These are phyloP conservation scores for Rhodofomes roseus DNA, from an alignment of 1,284 basidiomycete species.

Conservation along the genomic window DNA sequence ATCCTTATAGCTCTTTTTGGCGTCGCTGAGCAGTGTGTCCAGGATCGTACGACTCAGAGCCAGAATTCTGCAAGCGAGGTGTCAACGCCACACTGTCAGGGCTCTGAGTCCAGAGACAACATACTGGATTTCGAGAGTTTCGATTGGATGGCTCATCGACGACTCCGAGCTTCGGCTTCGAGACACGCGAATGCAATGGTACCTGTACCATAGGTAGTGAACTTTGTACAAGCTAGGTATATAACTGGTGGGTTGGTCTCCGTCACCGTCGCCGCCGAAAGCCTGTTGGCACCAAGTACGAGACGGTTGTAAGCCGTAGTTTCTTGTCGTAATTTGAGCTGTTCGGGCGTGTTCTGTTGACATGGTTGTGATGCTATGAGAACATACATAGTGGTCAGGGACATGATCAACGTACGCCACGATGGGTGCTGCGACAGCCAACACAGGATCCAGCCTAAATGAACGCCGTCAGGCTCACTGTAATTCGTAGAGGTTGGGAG, in stretches of 20 bases:
- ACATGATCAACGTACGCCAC: not conserved
- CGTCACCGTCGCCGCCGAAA: too few relatives aligned
- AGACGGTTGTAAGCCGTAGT: not conserved
- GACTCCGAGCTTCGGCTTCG: not conserved
- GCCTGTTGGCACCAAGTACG: not conserved
- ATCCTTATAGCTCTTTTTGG: not conserved
- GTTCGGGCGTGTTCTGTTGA: not conserved
- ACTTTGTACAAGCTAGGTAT: not conserved
- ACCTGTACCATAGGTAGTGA: not conserved
- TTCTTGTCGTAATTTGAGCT: not conserved
- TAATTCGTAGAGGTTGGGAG: not conserved
- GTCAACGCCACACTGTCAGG: too few relatives aligned
- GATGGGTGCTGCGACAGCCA: conserved; percentile 17
- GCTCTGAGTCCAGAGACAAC: not conserved
- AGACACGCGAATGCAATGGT: not conserved
- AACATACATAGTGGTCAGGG: too few relatives aligned
- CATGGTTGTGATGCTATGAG: too few relatives aligned
- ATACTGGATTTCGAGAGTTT: not conserved
- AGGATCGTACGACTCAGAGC: not conserved
- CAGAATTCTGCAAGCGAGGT: not conserved
- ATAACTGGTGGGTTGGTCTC: not conserved
- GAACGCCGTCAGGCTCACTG: conserved; percentile 23
- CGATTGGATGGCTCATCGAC: not conserved
- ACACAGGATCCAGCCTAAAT: conserved; percentile 25
- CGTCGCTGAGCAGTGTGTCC: not conserved